A percentile compares a stretch with the other conserved stretches of the same genome.
phyloP scores from a whole-genome alignment of 1,139 yeast species.

The Protomyces inouyei region DNA sequence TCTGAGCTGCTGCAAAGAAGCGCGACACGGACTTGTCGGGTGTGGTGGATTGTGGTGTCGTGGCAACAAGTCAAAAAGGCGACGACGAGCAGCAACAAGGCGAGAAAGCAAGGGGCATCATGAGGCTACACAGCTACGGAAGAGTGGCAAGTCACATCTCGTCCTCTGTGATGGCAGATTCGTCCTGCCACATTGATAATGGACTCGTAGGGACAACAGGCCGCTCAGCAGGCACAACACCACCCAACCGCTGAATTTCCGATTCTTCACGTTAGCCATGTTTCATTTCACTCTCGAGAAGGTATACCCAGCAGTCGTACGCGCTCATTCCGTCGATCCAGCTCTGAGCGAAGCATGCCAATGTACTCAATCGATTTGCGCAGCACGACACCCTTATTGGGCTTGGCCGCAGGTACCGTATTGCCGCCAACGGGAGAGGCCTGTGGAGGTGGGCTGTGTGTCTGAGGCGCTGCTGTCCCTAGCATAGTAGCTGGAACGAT shows the following conservation, averaged over 20 bases:
- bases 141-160: not conserved
- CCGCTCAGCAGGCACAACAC: not conserved
- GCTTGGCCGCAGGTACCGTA: slow-evolving; percentile 47
- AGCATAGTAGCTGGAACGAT: slow-evolving; percentile 51
- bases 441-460: slow-evolving; percentile 7
- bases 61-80: not conserved
- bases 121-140: not conserved
- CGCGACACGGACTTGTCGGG: not conserved
- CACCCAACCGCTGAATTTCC: slow-evolving; percentile 21
- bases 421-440: slow-evolving; percentile 28
- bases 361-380: slow-evolving; percentile 82
- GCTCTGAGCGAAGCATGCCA: slow-evolving; percentile 62
- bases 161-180: slow-evolving; percentile 18
- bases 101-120: not conserved
- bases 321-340: slow-evolving; percentile 51
- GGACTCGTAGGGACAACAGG: not conserved
- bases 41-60: not conserved
- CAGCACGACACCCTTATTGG: slow-evolving; percentile 86
- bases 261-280: slow-evolving; percentile 1
- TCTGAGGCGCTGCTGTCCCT: slow-evolving; percentile 28
- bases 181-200: slow-evolving; percentile 9
- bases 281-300: not conserved
- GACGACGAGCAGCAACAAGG: not conserved
- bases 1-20: not conserved
- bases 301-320: slow-evolving; percentile 34